Conservation (phyloP, 257 asterid species). For the Fraxinus excelsior region DNA sequence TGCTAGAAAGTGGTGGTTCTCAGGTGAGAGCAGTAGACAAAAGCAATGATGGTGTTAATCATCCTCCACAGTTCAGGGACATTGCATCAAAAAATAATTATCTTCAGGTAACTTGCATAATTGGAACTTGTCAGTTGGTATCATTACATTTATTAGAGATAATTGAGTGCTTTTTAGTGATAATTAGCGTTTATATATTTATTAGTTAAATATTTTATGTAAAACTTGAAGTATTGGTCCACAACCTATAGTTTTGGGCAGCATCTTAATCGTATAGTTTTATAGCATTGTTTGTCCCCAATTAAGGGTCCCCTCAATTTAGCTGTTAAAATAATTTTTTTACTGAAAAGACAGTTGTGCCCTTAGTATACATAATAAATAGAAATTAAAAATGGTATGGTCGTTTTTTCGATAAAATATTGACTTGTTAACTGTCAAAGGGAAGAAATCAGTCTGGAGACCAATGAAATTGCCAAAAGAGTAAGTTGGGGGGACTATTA, state of each 20-base stretch:
- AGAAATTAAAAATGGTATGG: background rate
- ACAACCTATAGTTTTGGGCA: background rate
- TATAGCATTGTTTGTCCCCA: background rate
- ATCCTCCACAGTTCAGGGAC: constrained; percentile 23
- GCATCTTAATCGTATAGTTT: background rate
- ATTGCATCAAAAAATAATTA: constrained; percentile 30
- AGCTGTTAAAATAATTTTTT: background rate
- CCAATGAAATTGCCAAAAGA: background rate
- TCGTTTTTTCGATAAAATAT: background rate
- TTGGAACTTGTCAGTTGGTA: background rate
- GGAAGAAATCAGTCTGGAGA: background rate
- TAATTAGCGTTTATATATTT: background rate
- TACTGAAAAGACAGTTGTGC: background rate
- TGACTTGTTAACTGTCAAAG: background rate
- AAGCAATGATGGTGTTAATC: constrained; percentile 32
- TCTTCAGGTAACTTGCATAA: constrained; percentile 54
- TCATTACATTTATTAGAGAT: background rate
- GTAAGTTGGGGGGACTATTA: background rate
- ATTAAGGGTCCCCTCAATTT: background rate
- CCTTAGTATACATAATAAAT: background rate
- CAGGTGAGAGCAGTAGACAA: constrained; percentile 32
- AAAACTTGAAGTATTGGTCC: background rate
- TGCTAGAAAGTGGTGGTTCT: constrained; percentile 26
- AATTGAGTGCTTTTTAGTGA: no score
- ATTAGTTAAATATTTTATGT: background rate